These are phyloP conservation scores for Schwanniomyces vanrijiae DNA, from an alignment of 805 yeast species.

Conservation along the genomic window DNA sequence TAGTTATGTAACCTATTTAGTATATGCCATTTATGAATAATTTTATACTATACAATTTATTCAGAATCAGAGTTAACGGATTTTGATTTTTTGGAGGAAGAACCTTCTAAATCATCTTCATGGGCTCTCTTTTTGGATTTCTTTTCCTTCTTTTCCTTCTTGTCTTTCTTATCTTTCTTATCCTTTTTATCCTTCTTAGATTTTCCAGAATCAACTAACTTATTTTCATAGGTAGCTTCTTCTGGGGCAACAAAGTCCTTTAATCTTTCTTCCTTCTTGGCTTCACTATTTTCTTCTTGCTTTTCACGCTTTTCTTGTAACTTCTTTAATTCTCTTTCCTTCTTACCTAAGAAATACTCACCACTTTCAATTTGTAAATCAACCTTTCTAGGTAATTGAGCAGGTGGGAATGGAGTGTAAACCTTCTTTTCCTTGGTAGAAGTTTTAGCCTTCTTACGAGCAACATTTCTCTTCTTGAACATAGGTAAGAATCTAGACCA, in stretches of 20 bases:
- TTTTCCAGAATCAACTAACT: constrained; percentile 20
- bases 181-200: constrained; percentile 16
- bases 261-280: constrained; percentile 66
- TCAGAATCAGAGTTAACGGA: background rate
- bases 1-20: background rate
- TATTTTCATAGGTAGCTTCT: constrained; percentile 58
- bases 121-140: constrained; percentile 19
- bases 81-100: background rate
- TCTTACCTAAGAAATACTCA: constrained; percentile 91
- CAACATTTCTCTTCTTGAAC: constrained; percentile 94
- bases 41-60: background rate
- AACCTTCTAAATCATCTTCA: background rate
- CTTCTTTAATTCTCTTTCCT: constrained; percentile 71
- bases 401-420: constrained; percentile 99
- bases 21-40: background rate
- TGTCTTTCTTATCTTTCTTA: constrained; percentile 28
- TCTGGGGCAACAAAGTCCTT: constrained; percentile 85
- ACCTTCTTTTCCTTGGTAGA: constrained; percentile 68
- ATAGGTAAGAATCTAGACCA: constrained; percentile 96
- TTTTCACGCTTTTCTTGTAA: constrained; percentile 75
- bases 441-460: constrained; percentile 90
- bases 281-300: constrained; percentile 68
- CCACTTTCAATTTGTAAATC: constrained; percentile 98
- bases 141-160: constrained; percentile 16
- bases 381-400: constrained; percentile 93